Conservation (phyloP, 2,329 filamentous ascomycete genomes). For the Periconia sp. region DNA sequence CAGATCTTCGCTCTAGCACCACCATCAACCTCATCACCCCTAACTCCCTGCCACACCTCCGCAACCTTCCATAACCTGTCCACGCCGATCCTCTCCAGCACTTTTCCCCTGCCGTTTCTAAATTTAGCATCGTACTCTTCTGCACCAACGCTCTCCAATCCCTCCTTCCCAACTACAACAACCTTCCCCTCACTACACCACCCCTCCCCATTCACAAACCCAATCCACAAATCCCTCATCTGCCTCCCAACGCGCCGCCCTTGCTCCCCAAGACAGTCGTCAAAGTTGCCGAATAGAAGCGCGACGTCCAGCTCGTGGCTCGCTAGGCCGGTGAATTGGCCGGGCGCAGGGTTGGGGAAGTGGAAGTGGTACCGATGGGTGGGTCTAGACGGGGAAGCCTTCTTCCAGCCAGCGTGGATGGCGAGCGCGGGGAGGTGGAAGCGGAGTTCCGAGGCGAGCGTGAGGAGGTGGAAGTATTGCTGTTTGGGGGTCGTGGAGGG, state of each 20-base stretch:
- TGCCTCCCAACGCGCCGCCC: slow-evolving; percentile 14
- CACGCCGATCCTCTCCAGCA: slow-evolving; percentile 26
- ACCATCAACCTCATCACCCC: slow-evolving; percentile 17
- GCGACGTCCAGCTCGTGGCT: slow-evolving; percentile 41
- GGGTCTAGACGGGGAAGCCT: slow-evolving; percentile 4
- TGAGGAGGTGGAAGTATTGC: slow-evolving; percentile 17
- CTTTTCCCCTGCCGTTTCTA: slow-evolving; percentile 26
- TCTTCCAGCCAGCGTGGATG: slow-evolving; percentile 42
- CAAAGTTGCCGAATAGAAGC: slow-evolving; percentile 34
- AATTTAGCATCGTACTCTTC: slow-evolving; percentile 28
- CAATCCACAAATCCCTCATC: slow-evolving; percentile 33
- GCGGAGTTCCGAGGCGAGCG: slow-evolving; percentile 53
- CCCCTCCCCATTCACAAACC: slow-evolving; percentile 28
- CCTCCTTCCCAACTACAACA: slow-evolving; percentile 24
- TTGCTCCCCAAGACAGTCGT: slow-evolving; percentile 18
- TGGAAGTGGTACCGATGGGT: slow-evolving; percentile 37
- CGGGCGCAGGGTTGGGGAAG: slow-evolving; percentile 32
- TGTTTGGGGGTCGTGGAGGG: slow-evolving; percentile 33
- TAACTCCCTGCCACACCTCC: slow-evolving; percentile 37
- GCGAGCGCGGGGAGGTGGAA: slow-evolving; percentile 52
- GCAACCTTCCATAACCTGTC: slow-evolving; percentile 30
- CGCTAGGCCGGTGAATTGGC: slow-evolving; percentile 23
- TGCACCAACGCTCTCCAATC: slow-evolving; percentile 18
- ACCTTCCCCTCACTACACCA: slow-evolving; percentile 27
- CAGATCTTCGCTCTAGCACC: neutral